Evolutionary conservation across 257 asterid species (phyloP), one percentile per base, ranked within the genome.

Genomic region (Fraxinus anomala): DNA sequence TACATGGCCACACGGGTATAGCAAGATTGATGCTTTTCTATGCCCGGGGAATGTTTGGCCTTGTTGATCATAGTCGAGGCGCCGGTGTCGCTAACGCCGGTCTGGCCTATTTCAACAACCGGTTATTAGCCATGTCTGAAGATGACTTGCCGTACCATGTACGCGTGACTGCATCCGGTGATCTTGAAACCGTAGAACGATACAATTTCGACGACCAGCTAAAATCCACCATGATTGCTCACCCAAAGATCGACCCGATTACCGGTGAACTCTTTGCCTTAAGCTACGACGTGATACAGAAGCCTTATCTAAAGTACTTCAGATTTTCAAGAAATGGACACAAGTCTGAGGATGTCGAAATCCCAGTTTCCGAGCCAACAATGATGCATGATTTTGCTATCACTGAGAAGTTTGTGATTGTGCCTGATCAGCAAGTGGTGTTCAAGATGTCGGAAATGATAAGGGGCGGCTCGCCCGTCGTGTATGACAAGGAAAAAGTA

Each of bases 361-460:
- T 96, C 80, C 97, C 99, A 0, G 92, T 96, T 17, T 72, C 90
- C 0, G 92, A 86, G 72, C 97, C 99, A 2, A 96, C 99, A 37
- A 96, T 96, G 99, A 96, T 96, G 95, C 99, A 96, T 59, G 99
- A 96, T 83, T 96, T 96, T 66, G 99, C 99, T 1, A 89, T 96
- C 31, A 96, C 99, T 0, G 95, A 96, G 83, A 96, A 85, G 0
- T 87, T 80, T 47, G 98, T 92, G 36, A 77, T 96, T 17, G 81
- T 96, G 12, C 99, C 99, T 1, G 99, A 96, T 76, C 99, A 96
- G 74, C 99, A 96, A 49, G 99, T 96, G 73, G 97, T 93, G 73
- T 93, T 96, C 89, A 92, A 91, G 89, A 84, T 96, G 91, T 81
- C 96, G 44, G 97, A 96, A 79, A 92, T 96, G 99, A 87, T 92